Percentiles rank a stretch among this genome's conserved stretches.
Evolutionary conservation across 176 grass and related monocot genomes (phyloP).

Genomic region (Coix lacrymajobi): DNA sequence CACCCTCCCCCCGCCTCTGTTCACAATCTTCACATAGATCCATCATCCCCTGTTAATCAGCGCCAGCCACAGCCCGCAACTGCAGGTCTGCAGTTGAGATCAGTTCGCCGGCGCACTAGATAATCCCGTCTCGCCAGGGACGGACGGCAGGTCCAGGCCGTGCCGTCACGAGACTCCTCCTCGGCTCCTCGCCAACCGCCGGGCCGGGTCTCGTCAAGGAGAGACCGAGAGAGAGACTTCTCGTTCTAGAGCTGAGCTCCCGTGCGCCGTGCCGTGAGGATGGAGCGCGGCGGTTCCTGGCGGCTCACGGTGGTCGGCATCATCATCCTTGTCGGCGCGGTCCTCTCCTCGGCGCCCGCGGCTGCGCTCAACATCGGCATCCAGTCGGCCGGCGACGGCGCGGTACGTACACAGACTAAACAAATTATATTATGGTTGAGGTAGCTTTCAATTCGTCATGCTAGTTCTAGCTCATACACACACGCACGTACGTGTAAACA

Average conservation of each 20-base stretch:
- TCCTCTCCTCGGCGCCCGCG: conserved; percentile 27
- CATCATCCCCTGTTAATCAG: conserved; percentile 20
- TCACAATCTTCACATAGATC: too few species aligned
- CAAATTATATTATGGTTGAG: neutral
- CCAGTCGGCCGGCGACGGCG: conserved; percentile 40
- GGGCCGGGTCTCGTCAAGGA: neutral
- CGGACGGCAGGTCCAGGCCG: neutral
- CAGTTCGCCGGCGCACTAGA: neutral
- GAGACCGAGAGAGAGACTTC: neutral
- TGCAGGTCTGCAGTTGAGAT: neutral
- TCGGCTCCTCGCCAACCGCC: neutral
- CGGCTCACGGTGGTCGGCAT: neutral
- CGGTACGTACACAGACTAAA: conserved; percentile 31
- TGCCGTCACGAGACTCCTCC: neutral
- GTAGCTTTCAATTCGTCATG: neutral
- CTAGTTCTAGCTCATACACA: neutral
- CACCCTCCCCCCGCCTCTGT: neutral
- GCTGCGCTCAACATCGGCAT: conserved; percentile 64
- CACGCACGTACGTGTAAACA: neutral
- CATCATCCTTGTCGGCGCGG: neutral
- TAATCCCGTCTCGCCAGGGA: neutral
- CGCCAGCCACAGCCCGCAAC: neutral
- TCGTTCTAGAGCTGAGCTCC: neutral
- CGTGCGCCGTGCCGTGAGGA: neutral
- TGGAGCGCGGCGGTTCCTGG: neutral